Conservation (phyloP, 805 yeast species). For the Myxozyma lipomycoides region DNA sequence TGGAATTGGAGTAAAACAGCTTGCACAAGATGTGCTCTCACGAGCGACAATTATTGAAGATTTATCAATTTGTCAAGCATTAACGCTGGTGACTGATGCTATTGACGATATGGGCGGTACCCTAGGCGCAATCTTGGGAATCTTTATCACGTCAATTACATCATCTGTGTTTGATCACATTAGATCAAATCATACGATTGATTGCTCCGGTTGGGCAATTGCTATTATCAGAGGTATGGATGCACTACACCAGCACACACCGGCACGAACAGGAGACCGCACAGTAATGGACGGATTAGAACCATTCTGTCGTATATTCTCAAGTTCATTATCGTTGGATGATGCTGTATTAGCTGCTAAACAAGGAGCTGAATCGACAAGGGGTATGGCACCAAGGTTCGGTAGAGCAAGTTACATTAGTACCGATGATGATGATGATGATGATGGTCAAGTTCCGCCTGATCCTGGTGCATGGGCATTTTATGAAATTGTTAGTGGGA, state of each 20-base stretch:
- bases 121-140: constrained; percentile 89
- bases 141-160: constrained; percentile 72
- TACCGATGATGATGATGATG: constrained; percentile 38
- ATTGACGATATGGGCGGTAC: constrained; percentile 97
- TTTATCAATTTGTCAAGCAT: constrained; percentile 52
- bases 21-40: constrained; percentile 39
- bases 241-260: constrained; percentile 76
- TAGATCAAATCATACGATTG: constrained; percentile 8
- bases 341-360: constrained; percentile 67
- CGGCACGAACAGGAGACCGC: constrained; percentile 83
- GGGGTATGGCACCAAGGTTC: constrained; percentile 72
- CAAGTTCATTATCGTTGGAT: constrained; percentile 47
- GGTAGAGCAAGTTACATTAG: constrained; percentile 89
- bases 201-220: constrained; percentile 21
- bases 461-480: constrained; percentile 95
- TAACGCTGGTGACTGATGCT: constrained; percentile 50
- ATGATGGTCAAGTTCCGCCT: constrained; percentile 47
- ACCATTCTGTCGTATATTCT: constrained; percentile 72
- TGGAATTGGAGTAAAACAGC: constrained; percentile 83
- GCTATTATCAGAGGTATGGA: constrained; percentile 53
- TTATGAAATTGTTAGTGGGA: constrained; percentile 53
- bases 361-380: constrained; percentile 73
- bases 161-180: constrained; percentile 18
- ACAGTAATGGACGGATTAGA: constrained; percentile 84
- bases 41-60: constrained; percentile 44